phyloP scores from a whole-genome alignment of 73 alveolate species.

The Paramecium sexaurelia region DNA sequence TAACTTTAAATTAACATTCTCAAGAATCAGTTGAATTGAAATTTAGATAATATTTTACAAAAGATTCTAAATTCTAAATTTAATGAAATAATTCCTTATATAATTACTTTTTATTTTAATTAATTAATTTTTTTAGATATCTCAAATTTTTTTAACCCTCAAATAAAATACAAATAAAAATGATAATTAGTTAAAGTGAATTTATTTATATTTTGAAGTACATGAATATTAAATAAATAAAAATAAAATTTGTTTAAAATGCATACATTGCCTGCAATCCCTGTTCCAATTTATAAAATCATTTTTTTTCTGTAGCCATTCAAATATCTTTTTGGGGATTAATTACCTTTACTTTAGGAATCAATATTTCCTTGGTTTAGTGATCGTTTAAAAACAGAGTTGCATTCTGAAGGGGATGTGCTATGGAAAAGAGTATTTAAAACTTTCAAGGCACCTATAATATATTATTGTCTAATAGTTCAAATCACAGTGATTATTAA shows the following conservation, averaged over 20 bases:
- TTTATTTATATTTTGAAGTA: no score
- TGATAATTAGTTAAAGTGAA: no score
- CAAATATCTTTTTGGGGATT: not conserved
- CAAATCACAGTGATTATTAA: slow-evolving; percentile 20
- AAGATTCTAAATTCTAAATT: not conserved
- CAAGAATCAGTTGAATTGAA: not conserved
- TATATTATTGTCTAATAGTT: slow-evolving; percentile 12
- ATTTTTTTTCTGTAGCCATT: not conserved
- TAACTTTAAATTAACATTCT: not conserved
- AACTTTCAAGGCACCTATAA: not conserved
- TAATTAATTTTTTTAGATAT: not conserved
- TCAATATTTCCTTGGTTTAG: not conserved
- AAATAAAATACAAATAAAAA: no score
- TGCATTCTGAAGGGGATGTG: not conserved
- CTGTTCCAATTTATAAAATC: not conserved
- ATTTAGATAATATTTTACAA: not conserved
- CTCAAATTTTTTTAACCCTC: no score
- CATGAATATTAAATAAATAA: not conserved
- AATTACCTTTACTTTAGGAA: slow-evolving; percentile 13
- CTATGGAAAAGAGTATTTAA: not conserved
- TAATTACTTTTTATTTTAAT: not conserved
- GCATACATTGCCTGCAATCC: slow-evolving; percentile 30
- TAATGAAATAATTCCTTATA: not conserved
- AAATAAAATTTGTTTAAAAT: not conserved
- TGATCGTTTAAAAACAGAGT: not conserved